Evolutionary conservation across 1,139 yeast genomes (phyloP), one percentile per base, ranked within the genome.

Genomic region (Pneumocystis sp.): DNA sequence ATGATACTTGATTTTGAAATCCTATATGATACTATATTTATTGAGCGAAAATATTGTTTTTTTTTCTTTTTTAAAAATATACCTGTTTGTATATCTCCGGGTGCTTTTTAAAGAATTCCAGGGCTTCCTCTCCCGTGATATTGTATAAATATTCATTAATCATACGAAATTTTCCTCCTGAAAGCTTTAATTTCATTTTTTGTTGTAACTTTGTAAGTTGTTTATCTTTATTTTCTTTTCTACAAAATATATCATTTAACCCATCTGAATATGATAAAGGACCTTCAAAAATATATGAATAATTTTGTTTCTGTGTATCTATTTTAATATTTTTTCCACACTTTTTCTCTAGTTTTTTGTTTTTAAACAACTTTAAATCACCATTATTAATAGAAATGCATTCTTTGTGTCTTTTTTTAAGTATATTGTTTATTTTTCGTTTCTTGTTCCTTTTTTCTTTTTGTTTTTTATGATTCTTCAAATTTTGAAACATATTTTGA

Each of bases 81-180:
- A 50, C 57, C 57, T 91, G 97, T 70, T 89, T 95, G 75, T 91
- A 93, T 70, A 95, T 79, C 37, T 85, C 83, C 0, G 99, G 99
- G 70, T 91, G 96, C 31, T 86, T 84, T 67, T 82, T 77, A 64
- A 95, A 84, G 70, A 95, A 77, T 61, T 81, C 79, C 56, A 89
- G 77, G 0, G 98, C 98, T 40, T 83, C 83, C 17, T 82, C 84
- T 0, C 97, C 90, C 0, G 85, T 77, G 37, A 85, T 86, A 0
- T 97, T 93, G 73, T 93, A 93, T 37, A 93, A 79, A 73, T 91
- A 96, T 75, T 93, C 98, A 74, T 93, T 93, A 73, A 93, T 95
- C 97, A 97, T 93, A 74, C 99, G 81, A 76, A 93, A 93, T 71
- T 98, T 79, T 0, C 97, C 90, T 0, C 98, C 99, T 1, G 96